phyloP scores from a whole-genome alignment of 192 early-diverging fungal species.

The Coemansia furcata region DNA sequence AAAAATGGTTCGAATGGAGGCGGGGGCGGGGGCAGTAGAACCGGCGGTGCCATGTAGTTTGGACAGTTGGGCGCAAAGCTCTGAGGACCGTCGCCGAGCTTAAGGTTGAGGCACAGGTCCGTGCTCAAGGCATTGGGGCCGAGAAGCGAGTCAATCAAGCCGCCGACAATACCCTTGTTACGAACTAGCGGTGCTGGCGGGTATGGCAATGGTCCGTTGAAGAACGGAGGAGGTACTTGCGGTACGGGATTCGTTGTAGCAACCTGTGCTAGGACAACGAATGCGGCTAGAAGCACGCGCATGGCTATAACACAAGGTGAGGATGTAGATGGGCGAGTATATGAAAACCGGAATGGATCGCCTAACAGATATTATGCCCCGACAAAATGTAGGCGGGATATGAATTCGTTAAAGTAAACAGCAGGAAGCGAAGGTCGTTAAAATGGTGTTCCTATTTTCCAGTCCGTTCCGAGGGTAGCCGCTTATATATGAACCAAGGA shows the following conservation, averaged over 20 bases:
- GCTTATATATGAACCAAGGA: not conserved
- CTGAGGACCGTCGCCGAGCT: conserved; percentile 51
- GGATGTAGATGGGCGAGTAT: not conserved
- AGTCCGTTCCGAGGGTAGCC: not conserved
- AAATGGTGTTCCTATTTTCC: not conserved
- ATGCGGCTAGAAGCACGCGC: conserved; percentile 48
- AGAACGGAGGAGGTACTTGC: conserved; percentile 11
- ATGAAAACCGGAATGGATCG: not conserved
- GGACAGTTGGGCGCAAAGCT: conserved; percentile 47
- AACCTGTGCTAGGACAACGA: conserved; percentile 43
- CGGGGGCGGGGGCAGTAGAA: conserved; percentile 32
- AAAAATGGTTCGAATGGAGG: conserved; percentile 16
- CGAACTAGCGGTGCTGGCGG: conserved; percentile 32
- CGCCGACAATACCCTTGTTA: conserved; percentile 48
- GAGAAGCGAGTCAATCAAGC: conserved; percentile 37
- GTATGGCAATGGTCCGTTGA: conserved; percentile 19
- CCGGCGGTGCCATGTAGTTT: conserved; percentile 41
- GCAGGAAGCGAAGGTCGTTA: conserved; percentile 7
- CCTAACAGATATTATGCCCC: not conserved
- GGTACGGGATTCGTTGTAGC: conserved; percentile 31
- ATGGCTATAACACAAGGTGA: conserved; percentile 8
- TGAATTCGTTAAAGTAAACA: not conserved
- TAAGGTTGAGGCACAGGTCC: conserved; percentile 45
- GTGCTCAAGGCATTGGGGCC: conserved; percentile 40
- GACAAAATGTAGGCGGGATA: not conserved